These are phyloP conservation scores for Polygonum maritimum DNA, from an alignment of 148 eudicot genomes.

Conservation along the genomic window DNA sequence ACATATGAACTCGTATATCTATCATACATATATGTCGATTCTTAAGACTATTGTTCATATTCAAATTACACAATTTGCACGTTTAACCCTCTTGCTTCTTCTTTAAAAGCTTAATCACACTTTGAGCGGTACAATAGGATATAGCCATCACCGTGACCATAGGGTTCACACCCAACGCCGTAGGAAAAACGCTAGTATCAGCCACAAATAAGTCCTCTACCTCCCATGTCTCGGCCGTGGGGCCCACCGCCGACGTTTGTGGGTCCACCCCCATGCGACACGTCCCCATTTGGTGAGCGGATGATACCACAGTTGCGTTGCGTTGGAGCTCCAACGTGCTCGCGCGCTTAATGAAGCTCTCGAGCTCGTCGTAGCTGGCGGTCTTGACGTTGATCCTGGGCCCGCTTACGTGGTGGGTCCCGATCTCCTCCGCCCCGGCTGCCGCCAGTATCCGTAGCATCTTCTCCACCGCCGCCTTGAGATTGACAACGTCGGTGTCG, in stretches of 20 bases:
- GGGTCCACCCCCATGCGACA: conserved; percentile 13
- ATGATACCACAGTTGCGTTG: neutral
- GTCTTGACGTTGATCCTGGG: conserved; percentile 43
- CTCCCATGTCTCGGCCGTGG: conserved; percentile 11
- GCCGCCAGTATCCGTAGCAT: conserved; percentile 7
- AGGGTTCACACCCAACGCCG: conserved; percentile 14
- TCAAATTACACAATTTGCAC: no score
- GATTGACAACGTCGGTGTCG: conserved; percentile 16
- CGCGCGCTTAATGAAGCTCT: conserved; percentile 46
- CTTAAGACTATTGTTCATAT: neutral
- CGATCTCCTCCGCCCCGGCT: conserved; percentile 13
- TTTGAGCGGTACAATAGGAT: conserved; percentile 6
- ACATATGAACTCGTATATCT: no score
- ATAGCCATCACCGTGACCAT: conserved; percentile 11
- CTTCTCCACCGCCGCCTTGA: conserved; percentile 18
- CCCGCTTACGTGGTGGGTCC: conserved; percentile 34
- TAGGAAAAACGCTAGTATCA: conserved; percentile 11
- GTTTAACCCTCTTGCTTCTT: neutral
- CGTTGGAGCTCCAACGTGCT: conserved; percentile 3
- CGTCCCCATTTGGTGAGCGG: conserved; percentile 14
- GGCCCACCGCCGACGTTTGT: neutral
- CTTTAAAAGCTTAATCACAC: neutral
- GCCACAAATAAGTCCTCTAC: conserved; percentile 4
- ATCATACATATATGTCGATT: no score
- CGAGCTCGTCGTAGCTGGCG: conserved; percentile 27